These are phyloP conservation scores for Nakazawaea populi DNA, from an alignment of 805 yeast genomes.

Conservation along the genomic window DNA sequence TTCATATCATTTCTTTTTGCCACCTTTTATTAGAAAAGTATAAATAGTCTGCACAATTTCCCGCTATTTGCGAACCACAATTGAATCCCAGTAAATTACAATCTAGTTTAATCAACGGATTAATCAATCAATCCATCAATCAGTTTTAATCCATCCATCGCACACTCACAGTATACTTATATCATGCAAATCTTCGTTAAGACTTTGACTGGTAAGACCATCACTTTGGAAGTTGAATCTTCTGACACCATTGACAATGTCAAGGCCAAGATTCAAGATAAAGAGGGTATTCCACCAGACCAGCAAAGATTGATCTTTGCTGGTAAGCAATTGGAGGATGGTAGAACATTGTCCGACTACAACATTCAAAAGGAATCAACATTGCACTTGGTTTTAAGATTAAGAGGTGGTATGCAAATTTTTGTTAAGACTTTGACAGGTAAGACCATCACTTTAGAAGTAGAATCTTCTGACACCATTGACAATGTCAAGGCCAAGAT, in stretches of 20 bases:
- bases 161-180: constrained; percentile 9
- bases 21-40: not conserved
- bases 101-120: not conserved
- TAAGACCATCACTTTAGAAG: constrained; percentile 85
- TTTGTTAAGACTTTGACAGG: constrained; percentile 89
- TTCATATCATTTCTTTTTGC: not conserved
- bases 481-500: constrained; percentile 38
- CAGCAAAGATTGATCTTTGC: constrained; percentile 40
- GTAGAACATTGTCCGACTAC: constrained; percentile 92
- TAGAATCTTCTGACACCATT: constrained; percentile 38
- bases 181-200: constrained; percentile 95
- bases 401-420: constrained; percentile 69
- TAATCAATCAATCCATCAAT: not conserved
- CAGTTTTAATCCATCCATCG: not conserved
- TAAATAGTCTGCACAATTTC: not conserved
- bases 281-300: constrained; percentile 39
- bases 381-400: constrained; percentile 27
- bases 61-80: not conserved
- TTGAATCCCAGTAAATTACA: not conserved
- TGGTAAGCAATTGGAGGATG: constrained; percentile 48
- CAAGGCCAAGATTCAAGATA: constrained; percentile 36
- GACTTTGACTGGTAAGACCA: constrained; percentile 98
- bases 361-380: constrained; percentile 42
- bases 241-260: constrained; percentile 39
- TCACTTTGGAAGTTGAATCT: constrained; percentile 55